phyloP scores from a whole-genome alignment of 805 yeast genomes.

The Schizosaccharomyces octosporus region DNA sequence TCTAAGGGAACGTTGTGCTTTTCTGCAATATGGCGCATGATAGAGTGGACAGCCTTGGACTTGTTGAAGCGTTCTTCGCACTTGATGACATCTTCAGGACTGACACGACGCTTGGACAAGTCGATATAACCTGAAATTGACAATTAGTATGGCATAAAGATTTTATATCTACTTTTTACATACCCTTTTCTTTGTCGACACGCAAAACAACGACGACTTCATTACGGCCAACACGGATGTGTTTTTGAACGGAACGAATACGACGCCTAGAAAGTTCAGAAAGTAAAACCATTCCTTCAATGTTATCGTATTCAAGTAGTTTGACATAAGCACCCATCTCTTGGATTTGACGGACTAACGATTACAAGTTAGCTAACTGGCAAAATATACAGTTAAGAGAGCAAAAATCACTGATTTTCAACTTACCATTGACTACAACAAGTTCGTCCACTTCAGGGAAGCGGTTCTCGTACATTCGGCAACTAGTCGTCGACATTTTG shows the following conservation, averaged over 20 bases:
- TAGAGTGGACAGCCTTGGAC: conserved; percentile 94
- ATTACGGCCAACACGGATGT: conserved; percentile 92
- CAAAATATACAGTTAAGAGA: background rate
- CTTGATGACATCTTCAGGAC: conserved; percentile 88
- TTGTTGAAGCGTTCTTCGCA: conserved; percentile 95
- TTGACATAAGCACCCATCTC: conserved; percentile 99
- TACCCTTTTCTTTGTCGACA: conserved; percentile 85
- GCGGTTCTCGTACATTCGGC: conserved; percentile 93
- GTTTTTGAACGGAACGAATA: conserved; percentile 88
- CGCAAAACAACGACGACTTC: conserved; percentile 94
- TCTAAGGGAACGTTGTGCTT: conserved; percentile 76
- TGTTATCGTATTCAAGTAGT: conserved; percentile 85
- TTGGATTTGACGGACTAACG: conserved; percentile 29
- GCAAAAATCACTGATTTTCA: conserved; percentile 22
- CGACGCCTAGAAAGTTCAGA: conserved; percentile 96
- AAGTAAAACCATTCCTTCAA: conserved; percentile 93
- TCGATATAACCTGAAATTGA: conserved; percentile 46
- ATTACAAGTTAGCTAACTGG: background rate
- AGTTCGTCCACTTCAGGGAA: conserved; percentile 97
- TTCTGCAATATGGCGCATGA: conserved; percentile 93
- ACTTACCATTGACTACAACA: conserved; percentile 86
- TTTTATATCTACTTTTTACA: background rate
- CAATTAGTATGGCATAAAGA: background rate
- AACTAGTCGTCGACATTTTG: conserved; percentile 59
- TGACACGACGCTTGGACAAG: conserved; percentile 87